Percentiles rank a stretch among this genome's conserved stretches.
These are phyloP conservation scores for Kuraishia hungarica DNA, from an alignment of 805 yeast genomes.

Conservation along the genomic window DNA sequence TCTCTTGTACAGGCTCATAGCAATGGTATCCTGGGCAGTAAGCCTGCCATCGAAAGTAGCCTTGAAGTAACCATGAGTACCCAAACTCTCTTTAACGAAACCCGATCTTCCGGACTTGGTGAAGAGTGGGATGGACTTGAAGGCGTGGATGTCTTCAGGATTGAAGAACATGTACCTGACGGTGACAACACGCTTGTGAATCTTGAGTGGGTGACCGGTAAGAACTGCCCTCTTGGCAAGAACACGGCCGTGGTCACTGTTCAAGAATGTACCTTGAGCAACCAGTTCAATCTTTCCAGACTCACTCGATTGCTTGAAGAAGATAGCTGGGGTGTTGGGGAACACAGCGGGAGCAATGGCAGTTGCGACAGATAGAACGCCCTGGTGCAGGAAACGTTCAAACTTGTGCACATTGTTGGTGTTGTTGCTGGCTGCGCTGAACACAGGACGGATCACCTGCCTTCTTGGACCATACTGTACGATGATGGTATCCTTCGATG, in stretches of 20 bases:
- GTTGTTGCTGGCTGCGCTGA: constrained; percentile 68
- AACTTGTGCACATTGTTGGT: constrained; percentile 82
- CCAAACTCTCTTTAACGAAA: constrained; percentile 87
- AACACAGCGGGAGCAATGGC: constrained; percentile 83
- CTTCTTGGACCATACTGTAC: constrained; percentile 95
- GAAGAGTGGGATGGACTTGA: constrained; percentile 85
- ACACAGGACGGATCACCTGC: constrained; percentile 71
- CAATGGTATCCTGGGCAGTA: constrained; percentile 86
- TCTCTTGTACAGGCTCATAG: constrained; percentile 89
- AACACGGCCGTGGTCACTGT: constrained; percentile 77
- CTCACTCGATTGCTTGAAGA: constrained; percentile 52
- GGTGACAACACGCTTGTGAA: constrained; percentile 87
- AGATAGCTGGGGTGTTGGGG: constrained; percentile 77
- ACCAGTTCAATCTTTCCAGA: constrained; percentile 50
- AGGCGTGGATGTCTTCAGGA: constrained; percentile 79
- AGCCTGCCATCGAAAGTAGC: constrained; percentile 89
- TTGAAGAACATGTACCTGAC: constrained; percentile 97
- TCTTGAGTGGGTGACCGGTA: constrained; percentile 93
- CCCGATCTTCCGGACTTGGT: constrained; percentile 93
- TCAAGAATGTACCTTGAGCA: constrained; percentile 86
- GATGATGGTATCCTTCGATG: constrained; percentile 70
- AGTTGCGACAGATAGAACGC: constrained; percentile 68
- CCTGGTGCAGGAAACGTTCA: constrained; percentile 78
- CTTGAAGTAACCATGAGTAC: constrained; percentile 97
- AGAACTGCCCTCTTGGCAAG: constrained; percentile 81